Evolutionary conservation across 495 filamentous ascomycete genomes (phyloP).

Genomic region (Acidomyces sp.): DNA sequence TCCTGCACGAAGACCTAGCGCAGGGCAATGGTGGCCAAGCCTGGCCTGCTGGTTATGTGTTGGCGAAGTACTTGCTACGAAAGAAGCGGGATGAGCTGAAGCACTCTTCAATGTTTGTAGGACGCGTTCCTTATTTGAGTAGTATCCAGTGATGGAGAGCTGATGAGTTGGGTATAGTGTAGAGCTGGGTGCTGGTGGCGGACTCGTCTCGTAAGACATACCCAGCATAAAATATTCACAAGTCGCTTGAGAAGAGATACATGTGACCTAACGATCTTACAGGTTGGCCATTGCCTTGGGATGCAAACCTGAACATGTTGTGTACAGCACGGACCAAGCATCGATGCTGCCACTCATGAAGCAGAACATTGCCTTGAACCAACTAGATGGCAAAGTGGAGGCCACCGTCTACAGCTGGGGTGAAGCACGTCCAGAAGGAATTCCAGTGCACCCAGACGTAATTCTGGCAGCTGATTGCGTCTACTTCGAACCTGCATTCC

Average conservation of each 20-base stretch:
- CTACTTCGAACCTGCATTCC: constrained; percentile 93
- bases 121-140: background rate
- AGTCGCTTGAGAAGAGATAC: background rate
- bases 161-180: constrained; percentile 41
- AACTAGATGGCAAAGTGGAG: constrained; percentile 44
- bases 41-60: constrained; percentile 85
- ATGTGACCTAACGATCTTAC: background rate
- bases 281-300: constrained; percentile 52
- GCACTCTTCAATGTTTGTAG: constrained; percentile 60
- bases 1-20: constrained; percentile 68
- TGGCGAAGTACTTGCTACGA: constrained; percentile 70
- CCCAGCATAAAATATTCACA: constrained; percentile 1
- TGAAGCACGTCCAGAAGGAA: constrained; percentile 33
- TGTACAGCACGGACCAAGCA: constrained; percentile 74
- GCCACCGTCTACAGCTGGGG: constrained; percentile 66
- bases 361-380: constrained; percentile 70
- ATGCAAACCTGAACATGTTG: constrained; percentile 32
- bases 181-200: constrained; percentile 85
- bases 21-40: constrained; percentile 84
- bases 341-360: constrained; percentile 74
- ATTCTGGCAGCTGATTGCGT: constrained; percentile 67
- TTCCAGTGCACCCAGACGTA: constrained; percentile 51
- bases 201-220: constrained; percentile 53
- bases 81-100: constrained; percentile 47
- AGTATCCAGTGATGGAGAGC: background rate